Evolutionary conservation across 1,284 basidiomycete species (phyloP).

Genomic region (Ustilago shanxiensis): DNA sequence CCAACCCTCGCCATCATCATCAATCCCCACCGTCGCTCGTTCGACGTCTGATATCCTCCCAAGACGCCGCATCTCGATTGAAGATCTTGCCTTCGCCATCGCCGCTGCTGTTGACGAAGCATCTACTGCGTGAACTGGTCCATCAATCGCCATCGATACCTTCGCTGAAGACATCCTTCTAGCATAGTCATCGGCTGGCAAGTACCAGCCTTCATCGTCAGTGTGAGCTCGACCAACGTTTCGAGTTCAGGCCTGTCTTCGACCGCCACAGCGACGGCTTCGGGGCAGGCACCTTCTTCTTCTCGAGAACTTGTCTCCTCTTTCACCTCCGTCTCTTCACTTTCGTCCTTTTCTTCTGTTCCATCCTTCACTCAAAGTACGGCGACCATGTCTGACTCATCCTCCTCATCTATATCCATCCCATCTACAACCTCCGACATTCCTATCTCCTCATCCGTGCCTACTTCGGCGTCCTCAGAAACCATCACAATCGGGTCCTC

Average conservation of each 20-base stretch:
- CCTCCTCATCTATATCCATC: slow-evolving; percentile 5
- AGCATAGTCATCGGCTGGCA: slow-evolving; percentile 16
- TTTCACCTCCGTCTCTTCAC: slow-evolving; percentile 10
- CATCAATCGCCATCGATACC: background rate
- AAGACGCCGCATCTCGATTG: background rate
- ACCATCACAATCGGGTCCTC: slow-evolving; percentile 22
- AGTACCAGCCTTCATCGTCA: slow-evolving; percentile 22
- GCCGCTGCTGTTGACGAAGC: background rate
- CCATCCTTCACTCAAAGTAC: slow-evolving; percentile 10
- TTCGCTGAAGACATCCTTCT: background rate
- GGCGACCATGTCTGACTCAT: slow-evolving; percentile 44
- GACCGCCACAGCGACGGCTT: slow-evolving; percentile 21
- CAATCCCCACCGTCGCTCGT: background rate
- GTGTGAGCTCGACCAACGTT: slow-evolving; percentile 32
- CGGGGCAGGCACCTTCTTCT: slow-evolving; percentile 28
- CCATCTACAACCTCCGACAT: slow-evolving; percentile 16
- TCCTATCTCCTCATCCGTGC: slow-evolving; percentile 7
- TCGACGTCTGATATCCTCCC: background rate
- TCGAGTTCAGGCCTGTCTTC: slow-evolving; percentile 36
- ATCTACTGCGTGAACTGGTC: background rate
- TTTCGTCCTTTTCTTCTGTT: slow-evolving; percentile 10
- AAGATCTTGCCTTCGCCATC: background rate
- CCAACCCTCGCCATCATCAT: background rate
- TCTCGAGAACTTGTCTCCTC: slow-evolving; percentile 3
- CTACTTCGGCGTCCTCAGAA: slow-evolving; percentile 28